Percentiles rank a stretch among this genome's conserved stretches.
phyloP scores from a whole-genome alignment of 1,284 basidiomycete species.

The Sphaerobolus stellatus region DNA sequence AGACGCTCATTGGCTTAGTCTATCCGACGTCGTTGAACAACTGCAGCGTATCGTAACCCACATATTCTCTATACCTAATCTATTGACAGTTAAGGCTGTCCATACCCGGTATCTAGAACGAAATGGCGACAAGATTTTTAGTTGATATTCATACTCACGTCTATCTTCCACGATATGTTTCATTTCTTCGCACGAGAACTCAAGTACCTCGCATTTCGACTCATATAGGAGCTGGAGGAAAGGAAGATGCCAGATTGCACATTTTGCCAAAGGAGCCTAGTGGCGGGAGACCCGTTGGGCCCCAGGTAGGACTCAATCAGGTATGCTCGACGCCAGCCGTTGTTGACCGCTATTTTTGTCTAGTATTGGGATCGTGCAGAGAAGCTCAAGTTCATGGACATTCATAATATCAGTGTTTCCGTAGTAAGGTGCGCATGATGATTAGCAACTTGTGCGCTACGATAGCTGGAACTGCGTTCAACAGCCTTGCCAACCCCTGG shows the following conservation, averaged over 20 bases:
- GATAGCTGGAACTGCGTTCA: neutral
- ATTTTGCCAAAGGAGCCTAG: slow-evolving; percentile 77
- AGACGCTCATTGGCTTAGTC: no score
- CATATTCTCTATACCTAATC: no score
- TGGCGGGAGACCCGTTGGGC: slow-evolving; percentile 66
- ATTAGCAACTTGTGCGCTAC: neutral
- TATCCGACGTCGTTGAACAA: no score
- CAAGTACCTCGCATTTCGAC: slow-evolving; percentile 67
- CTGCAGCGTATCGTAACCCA: no score
- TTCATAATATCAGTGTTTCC: slow-evolving; percentile 69
- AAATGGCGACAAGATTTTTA: slow-evolving; percentile 41
- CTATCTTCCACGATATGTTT: slow-evolving; percentile 73
- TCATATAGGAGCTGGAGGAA: slow-evolving; percentile 40
- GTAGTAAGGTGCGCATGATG: slow-evolving; percentile 53
- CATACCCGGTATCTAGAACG: no score
- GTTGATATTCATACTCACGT: slow-evolving; percentile 83
- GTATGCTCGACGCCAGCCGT: neutral
- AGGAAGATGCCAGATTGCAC: slow-evolving; percentile 62
- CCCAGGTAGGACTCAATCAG: slow-evolving; percentile 43
- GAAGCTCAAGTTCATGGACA: slow-evolving; percentile 77
- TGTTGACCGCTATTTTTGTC: neutral
- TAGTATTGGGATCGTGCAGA: slow-evolving; percentile 81
- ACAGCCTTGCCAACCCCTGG: slow-evolving; percentile 83
- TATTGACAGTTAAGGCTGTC: no score
- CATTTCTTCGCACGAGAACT: slow-evolving; percentile 58